Evolutionary conservation across 2,329 filamentous ascomycete species (phyloP).

Genomic region (Aaosphaeria arxii): DNA sequence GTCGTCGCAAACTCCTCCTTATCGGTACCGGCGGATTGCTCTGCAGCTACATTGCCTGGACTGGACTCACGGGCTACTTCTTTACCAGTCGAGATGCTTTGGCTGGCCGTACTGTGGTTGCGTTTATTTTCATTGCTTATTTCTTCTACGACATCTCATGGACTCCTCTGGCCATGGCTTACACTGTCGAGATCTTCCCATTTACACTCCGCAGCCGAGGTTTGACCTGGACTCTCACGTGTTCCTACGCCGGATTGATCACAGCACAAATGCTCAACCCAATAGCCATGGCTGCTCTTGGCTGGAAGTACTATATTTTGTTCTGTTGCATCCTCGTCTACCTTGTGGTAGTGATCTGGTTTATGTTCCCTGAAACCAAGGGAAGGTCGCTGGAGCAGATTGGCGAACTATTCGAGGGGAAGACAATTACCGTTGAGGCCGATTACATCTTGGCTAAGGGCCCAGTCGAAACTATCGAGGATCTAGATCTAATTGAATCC

Average conservation of each 20-base stretch:
- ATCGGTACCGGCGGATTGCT: conserved; percentile 43
- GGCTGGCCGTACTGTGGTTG: conserved; percentile 4
- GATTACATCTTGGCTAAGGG: no score
- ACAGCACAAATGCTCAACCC: not conserved
- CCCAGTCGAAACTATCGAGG: no score
- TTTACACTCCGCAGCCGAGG: conserved; percentile 16
- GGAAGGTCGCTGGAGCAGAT: conserved; percentile 1
- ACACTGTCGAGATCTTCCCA: conserved; percentile 31
- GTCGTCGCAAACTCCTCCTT: conserved; percentile 43
- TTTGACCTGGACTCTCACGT: not conserved
- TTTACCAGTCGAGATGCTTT: not conserved
- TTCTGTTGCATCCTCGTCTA: not conserved
- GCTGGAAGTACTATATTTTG: not conserved
- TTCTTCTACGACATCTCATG: conserved; percentile 27
- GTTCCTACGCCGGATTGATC: not conserved
- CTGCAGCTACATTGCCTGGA: conserved; percentile 40
- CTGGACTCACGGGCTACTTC: conserved; percentile 34
- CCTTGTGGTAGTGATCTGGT: conserved; percentile 2
- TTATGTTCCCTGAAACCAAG: conserved; percentile 4
- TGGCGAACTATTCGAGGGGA: conserved; percentile 2
- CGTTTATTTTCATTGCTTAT: conserved; percentile 7
- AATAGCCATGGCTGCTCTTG: not conserved
- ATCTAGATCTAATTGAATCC: no score
- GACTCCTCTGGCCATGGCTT: conserved; percentile 23
- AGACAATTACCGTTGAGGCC: not conserved